Base-by-base conservation (phyloP, 2,329 filamentous ascomycete species). In the Tothia fuscella region DNA sequence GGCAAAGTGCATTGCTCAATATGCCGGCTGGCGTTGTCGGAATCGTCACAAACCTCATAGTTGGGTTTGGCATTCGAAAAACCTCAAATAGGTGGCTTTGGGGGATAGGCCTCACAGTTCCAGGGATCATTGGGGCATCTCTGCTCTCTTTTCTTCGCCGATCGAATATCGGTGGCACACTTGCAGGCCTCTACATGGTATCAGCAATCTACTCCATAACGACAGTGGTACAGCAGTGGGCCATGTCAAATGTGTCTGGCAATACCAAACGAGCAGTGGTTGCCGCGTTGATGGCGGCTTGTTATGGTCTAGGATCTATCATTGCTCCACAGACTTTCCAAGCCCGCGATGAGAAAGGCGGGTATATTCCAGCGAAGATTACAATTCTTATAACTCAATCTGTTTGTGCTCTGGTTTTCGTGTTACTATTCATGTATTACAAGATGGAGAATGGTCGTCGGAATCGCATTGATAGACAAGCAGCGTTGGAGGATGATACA, bases 141-240 rank as follows among this genome's bases (percentile, higher is more conserved):
- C 84, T 88, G 50, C 87, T 82, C 82, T 81, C 76, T 55, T 73
- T 67, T 66, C 5, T 68, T 78, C 47, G 78, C 72, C 30, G 76
- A 80, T 1, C 72, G 72, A 0, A 71, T 74, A 0, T 81, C 81
- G 0, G 76, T 87, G 0, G 70, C 75, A 0, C 82, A 81, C 1
- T 87, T 21, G 55, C 85, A 55, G 75, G 76, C 0, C 70, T 87
- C 26, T 80, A 79, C 2, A 81, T 81, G 0, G 82, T 79, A 48
- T 86, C 85, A 48, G 80, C 80, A 0, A 76, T 74, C 0, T 79
- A 82, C 0, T 80, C 82, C 1, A 78, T 74, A 32, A 62, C 74
- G n/a, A 68, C 71, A 3, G 73, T 77, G 31, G 66, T 65, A 0
- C 53, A 76, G 3, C 72, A 70, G 0, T 74, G 74, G 66, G 72